Evolutionary conservation across 495 filamentous ascomycete species (phyloP), one percentile per base, ranked within the genome.

Genomic region (Eremomyces bilateralis): DNA sequence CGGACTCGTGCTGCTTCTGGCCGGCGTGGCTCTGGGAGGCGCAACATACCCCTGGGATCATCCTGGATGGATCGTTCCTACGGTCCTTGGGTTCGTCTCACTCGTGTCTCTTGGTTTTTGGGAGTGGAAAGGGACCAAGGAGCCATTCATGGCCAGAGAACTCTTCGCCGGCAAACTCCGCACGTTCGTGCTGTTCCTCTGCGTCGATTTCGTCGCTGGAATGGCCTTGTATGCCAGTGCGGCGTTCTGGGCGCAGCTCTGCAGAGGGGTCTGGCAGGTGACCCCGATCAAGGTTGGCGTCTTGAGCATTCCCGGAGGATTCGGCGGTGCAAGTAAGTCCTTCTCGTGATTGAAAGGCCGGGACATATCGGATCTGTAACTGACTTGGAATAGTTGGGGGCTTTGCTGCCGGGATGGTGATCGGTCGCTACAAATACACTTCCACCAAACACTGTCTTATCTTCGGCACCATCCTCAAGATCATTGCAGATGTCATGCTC

Each of bases 11-110:
- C 29, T 42, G 6, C 29, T 38, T 15, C 34, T 42, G 6, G 28
- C 38, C 18, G 39, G 39, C 10, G 24, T 42, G 13, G 38, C 33
- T 32, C 38, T 30, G 15, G 39, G 39, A 6, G 39, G 39, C 15
- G 11, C 22, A 5, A 30, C 29, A 24, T 38, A 33, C 15, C 24
- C 39, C 15, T 42, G 39, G 39, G 15, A 15, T 11, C 33, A 27
- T 16, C 28, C 35, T 2, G 29, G 30, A n/a, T 34, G 37, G 10
- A 42, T 42, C 6, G 35, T 20, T 11, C 39, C 39, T 1, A 37
- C 38, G 2, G 35, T 42, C 15, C 13, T 42, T 21, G 39, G 34
- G 2, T 4, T 24, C n/a, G n/a, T 38, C 8, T 37, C 27, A 25
- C 30, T 42, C 15, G 27, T 42, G 3, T 25, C 35, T 2, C 35